Evolutionary conservation across 176 grass and related monocot species (phyloP), one percentile per base, ranked within the genome.

Genomic region (Juncus inflexus): DNA sequence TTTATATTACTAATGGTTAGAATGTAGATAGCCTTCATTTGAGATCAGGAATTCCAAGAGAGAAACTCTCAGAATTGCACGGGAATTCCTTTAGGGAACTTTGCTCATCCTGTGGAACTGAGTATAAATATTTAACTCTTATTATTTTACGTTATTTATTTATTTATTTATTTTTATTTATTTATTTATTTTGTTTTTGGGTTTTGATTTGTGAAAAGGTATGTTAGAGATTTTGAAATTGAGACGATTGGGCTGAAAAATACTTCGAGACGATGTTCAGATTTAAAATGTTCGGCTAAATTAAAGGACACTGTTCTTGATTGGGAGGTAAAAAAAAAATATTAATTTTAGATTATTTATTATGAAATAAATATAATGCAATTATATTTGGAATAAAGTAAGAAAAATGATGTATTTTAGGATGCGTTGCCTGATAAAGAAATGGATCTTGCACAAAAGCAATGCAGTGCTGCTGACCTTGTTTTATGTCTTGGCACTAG

Each of bases 11-110:
- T 28, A 28, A 28, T 28, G 19, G 19, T 28, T 79, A 96, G 87
- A 96, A 96, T 75, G 84, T 96, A 51, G 92, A 96, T 72, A 91
- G 87, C 71, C 74, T 96, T 81, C 92, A 96, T 89, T 79, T 96
- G 12, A 87, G 92, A 61, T 96, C 87, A 58, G 92, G 92, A 60
- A 79, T 91, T 62, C 87, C 92, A 55, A 91, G 92, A 66, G 81
- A 83, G 70, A 96, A 89, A 71, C 74, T 96, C 58, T 50, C 87
- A 64, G 92, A 96, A 72, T 72, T 91, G 75, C 87, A 96, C 86
- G 92, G 87, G 40, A 96, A 96, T 86, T 91, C 92, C 62, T 91
- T 96, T 56, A 90, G 81, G 77, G 92, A 96, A 76, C 60, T 89
- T 64, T 96, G 92, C 77, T 80, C 92, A 69, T 74, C 65, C 67